These are phyloP conservation scores for Volvariella surrecta DNA, from an alignment of 1,284 basidiomycete genomes.

Conservation along the genomic window DNA sequence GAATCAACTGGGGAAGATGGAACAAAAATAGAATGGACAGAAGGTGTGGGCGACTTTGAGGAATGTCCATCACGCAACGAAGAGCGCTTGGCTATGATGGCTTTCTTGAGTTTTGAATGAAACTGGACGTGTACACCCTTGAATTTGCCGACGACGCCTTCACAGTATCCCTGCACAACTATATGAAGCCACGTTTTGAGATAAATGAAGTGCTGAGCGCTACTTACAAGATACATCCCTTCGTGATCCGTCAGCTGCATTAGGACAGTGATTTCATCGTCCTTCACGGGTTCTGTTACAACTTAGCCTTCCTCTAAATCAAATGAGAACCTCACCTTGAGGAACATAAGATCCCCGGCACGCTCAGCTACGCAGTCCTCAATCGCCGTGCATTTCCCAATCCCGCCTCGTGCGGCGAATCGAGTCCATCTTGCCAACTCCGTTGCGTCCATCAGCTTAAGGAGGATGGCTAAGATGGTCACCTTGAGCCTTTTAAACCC, in stretches of 20 bases:
- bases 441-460: constrained; percentile 48
- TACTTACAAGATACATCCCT: constrained; percentile 54
- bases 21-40: constrained; percentile 4
- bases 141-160: constrained; percentile 87
- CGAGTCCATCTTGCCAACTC: constrained; percentile 74
- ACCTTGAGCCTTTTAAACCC: too few relatives aligned
- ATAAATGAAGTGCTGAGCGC: neutral
- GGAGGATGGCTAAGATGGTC: too few relatives aligned
- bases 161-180: constrained; percentile 65
- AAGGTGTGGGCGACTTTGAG: constrained; percentile 12
- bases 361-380: constrained; percentile 74
- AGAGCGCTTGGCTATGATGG: constrained; percentile 64
- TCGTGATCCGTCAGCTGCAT: constrained; percentile 56
- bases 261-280: constrained; percentile 76
- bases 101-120: constrained; percentile 71
- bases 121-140: constrained; percentile 62
- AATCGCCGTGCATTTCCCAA: constrained; percentile 65
- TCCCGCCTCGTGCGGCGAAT: constrained; percentile 75
- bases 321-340: constrained; percentile 40
- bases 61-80: constrained; percentile 20
- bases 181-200: neutral
- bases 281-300: constrained; percentile 29
- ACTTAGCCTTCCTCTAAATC: neutral
- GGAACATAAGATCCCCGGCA: constrained; percentile 81
- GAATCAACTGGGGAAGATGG: constrained; percentile 2